These are phyloP conservation scores for barley (Hordeum vulgare) DNA, from an alignment of 176 grass and related monocot genomes.

Conservation along the genomic window DNA sequence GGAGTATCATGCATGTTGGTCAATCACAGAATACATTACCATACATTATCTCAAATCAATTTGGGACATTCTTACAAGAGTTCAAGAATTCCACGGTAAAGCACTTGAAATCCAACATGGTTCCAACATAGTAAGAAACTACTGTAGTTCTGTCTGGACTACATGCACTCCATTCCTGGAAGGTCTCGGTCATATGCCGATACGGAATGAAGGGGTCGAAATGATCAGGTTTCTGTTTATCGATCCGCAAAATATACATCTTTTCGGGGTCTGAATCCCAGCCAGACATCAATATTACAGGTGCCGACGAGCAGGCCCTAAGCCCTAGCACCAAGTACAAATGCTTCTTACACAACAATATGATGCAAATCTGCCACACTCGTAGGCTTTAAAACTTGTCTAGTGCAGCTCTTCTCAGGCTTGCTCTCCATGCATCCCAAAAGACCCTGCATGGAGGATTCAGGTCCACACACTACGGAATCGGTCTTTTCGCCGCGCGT, in stretches of 20 bases:
- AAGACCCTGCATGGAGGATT: conserved; percentile 1
- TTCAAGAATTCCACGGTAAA: neutral
- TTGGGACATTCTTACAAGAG: neutral
- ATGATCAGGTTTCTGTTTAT: neutral
- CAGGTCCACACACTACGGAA: neutral
- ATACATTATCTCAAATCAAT: too few relatives aligned
- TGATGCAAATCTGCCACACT: neutral
- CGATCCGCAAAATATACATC: neutral
- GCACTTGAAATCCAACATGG: neutral
- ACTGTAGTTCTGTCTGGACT: neutral
- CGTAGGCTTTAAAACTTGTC: neutral
- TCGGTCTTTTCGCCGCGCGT: neutral
- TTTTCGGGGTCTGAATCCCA: neutral
- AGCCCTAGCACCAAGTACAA: neutral
- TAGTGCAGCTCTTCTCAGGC: conserved; percentile 9
- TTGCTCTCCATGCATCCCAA: conserved; percentile 19
- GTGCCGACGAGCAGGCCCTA: neutral
- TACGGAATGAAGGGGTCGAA: neutral
- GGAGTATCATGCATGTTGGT: too few relatives aligned
- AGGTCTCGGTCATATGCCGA: neutral
- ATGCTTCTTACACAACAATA: conserved; percentile 21
- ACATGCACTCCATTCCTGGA: neutral
- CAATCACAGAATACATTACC: too few relatives aligned
- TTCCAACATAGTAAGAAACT: neutral
- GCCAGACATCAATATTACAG: conserved; percentile 14